Evolutionary conservation across 495 filamentous ascomycete genomes (phyloP), one percentile per base, ranked within the genome.

Genomic region (Aspergillus avenaceus): DNA sequence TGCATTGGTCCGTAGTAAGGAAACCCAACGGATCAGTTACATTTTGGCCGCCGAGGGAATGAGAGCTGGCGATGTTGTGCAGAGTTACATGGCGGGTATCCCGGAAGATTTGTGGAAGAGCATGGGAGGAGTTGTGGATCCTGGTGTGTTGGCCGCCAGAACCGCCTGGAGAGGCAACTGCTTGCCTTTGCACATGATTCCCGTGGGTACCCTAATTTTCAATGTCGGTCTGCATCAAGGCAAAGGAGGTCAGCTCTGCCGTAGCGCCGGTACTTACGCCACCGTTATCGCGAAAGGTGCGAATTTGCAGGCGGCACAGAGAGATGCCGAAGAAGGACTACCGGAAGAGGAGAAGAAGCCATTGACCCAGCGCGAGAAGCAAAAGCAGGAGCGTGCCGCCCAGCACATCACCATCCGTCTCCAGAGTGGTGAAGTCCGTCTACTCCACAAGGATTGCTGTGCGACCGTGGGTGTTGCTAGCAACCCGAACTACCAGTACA

Each of bases 161-260:
- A 98, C 95, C 25, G 89, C 89, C 4, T 90, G 90, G 79, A 81
- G 91, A 71, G 93, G 93, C 18, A 98, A 98, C 60, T 98, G 93
- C 70, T 61, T 98, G 47, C 93, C 93, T 16, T 64, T 97, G 61
- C 88, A 93, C 63, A 91, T 97, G 85, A 85, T 97, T 38, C 95
- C 93, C 0, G 75, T 97, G 32, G 91, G 92, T 9, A 95, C 87
- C 22, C 75, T 86, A n/a, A 82, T 98, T 45, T 96, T 84, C 79
- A 91, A 90, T 54, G 81, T 98, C 22, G 93, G 92, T 11, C 86
- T 91, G 16, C 78, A 79, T 34, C 71, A 80, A 9, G 78, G 79
- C 2, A 82, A 85, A 45, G 83, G 84, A 12, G 93, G 83, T 18
- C 90, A 97, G 36, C 88, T 97, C 60, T 98, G 93, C 65, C 83